Conservation (phyloP, 1,284 basidiomycete species). For the Rhodotorula sp. region DNA sequence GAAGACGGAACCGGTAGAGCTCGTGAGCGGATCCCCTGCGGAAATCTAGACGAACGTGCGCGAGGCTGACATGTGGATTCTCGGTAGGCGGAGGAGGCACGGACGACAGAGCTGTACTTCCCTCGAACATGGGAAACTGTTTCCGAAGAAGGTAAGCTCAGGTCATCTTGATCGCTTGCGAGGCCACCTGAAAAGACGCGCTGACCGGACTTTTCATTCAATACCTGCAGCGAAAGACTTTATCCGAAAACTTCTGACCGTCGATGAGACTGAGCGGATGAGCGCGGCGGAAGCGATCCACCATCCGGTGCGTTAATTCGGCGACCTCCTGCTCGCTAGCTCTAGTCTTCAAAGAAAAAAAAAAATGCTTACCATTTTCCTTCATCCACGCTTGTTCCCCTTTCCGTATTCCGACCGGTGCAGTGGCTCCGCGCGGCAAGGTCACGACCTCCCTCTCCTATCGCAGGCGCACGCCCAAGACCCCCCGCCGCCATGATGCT, state of each 20-base stretch:
- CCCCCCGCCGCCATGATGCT: not conserved
- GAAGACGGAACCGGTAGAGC: conserved; percentile 29
- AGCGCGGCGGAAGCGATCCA: conserved; percentile 36
- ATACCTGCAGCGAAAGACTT: conserved; percentile 41
- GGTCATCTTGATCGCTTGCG: not conserved
- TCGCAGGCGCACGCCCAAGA: not conserved
- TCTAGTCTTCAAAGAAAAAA: too few relatives aligned
- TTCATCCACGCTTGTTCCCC: too few relatives aligned
- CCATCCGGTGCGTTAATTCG: conserved; percentile 31
- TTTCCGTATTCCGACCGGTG: too few relatives aligned
- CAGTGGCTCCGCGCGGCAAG: conserved; percentile 34
- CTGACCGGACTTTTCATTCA: not conserved
- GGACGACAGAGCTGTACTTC: conserved; percentile 39
- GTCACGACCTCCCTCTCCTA: conserved; percentile 32
- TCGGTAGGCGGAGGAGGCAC: conserved; percentile 30
- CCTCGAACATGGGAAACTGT: conserved; percentile 41
- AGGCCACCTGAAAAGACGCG: not conserved
- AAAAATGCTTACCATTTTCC: too few relatives aligned
- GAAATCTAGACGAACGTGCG: not conserved
- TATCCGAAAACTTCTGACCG: conserved; percentile 26
- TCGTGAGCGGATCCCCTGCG: not conserved
- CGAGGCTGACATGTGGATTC: not conserved
- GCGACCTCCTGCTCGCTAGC: too few relatives aligned
- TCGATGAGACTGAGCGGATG: conserved; percentile 39
- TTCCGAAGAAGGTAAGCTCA: conserved; percentile 29